phyloP scores from a whole-genome alignment of 805 yeast species.

The Kregervanrija delftensis region DNA sequence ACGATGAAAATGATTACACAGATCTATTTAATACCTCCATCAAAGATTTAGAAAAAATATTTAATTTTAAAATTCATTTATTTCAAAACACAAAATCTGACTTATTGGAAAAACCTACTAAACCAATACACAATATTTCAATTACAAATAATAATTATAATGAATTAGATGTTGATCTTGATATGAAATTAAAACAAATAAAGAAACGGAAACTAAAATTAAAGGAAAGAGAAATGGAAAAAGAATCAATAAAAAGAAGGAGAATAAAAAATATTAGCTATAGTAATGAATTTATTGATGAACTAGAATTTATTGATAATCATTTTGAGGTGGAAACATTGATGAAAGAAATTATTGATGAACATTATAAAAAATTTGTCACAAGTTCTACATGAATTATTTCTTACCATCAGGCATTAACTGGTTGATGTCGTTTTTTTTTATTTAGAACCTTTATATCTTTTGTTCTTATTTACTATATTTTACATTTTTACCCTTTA shows the following conservation, averaged over 20 bases:
- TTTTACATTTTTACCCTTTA: no score
- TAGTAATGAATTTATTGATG: conserved; percentile 9
- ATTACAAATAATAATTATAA: no score
- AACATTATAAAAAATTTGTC: conserved; percentile 10
- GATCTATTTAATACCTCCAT: conserved; percentile 13
- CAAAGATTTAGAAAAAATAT: conserved; percentile 18
- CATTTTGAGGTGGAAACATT: conserved; percentile 15
- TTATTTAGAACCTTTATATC: background rate
- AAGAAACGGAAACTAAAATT: no score
- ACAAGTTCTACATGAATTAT: background rate
- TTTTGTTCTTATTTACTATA: no score
- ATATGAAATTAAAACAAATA: no score
- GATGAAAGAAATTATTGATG: conserved; percentile 13
- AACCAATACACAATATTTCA: no score
- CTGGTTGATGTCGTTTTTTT: background rate
- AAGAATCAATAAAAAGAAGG: no score
- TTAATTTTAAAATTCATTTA: conserved; percentile 16
- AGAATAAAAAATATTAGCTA: conserved; percentile 2
- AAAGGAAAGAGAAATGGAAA: no score
- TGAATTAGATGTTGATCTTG: no score
- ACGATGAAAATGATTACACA: no score
- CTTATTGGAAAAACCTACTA: no score
- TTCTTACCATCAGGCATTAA: background rate
- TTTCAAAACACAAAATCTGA: conserved; percentile 5
- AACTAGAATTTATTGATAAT: conserved; percentile 17